A percentile compares a stretch with the other conserved stretches of the same genome.
phyloP scores from a whole-genome alignment of 163 green algal species.

The Volvox carteri region DNA sequence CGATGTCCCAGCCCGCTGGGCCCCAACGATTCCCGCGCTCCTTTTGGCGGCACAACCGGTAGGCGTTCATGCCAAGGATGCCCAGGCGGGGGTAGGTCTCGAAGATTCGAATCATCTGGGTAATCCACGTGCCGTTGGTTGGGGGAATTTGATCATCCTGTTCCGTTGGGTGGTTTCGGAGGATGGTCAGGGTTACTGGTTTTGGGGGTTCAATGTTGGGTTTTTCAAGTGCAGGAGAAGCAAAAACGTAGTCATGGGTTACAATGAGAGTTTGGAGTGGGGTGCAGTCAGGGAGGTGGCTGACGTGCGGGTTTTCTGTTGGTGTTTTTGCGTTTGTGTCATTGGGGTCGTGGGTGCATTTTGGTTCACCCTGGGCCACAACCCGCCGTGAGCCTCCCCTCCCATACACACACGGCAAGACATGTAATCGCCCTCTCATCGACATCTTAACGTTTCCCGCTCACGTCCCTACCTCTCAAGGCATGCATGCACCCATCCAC shows the following conservation, averaged over 20 bases:
- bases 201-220: no score
- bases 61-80: conserved; percentile 55
- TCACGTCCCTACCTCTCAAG: neutral
- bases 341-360: no score
- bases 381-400: no score
- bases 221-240: neutral
- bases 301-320: no score
- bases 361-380: no score
- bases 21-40: conserved; percentile 15
- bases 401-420: no score
- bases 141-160: conserved; percentile 61
- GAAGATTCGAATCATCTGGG: conserved; percentile 32
- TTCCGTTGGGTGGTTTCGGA: neutral
- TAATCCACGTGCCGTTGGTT: conserved; percentile 2
- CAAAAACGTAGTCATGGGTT: neutral
- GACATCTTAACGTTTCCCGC: no score
- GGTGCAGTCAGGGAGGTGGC: no score
- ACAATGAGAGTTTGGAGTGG: no score
- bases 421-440: no score
- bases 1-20: neutral
- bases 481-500: neutral
- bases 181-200: no score
- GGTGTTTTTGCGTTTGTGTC: no score
- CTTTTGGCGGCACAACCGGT: conserved; percentile 42
- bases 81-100: conserved; percentile 29